phyloP scores from a whole-genome alignment of 2,329 filamentous ascomycete genomes.

The Neofusicoccum sp. region DNA sequence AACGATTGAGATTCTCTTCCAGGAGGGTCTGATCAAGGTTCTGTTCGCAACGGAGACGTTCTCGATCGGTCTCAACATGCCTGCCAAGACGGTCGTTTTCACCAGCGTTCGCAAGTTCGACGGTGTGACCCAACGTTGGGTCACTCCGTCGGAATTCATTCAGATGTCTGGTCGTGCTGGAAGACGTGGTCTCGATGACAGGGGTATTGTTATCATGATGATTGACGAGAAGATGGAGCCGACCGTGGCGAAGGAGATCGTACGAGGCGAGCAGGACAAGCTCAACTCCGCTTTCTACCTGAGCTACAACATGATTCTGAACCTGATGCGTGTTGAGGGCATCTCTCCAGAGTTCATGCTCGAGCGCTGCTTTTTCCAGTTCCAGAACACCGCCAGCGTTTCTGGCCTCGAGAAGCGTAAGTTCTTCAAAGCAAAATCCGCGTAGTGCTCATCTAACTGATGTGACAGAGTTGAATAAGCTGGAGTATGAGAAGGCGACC shows the following conservation, averaged over 20 bases:
- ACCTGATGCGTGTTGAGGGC: slow-evolving; percentile 95
- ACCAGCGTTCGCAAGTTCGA: slow-evolving; percentile 96
- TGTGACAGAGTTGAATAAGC: slow-evolving; percentile 66
- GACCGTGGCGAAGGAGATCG: slow-evolving; percentile 88
- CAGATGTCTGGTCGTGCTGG: slow-evolving; percentile 98
- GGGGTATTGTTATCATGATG: slow-evolving; percentile 99
- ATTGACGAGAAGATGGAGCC: slow-evolving; percentile 96
- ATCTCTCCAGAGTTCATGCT: slow-evolving; percentile 99
- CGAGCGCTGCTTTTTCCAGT: slow-evolving; percentile 97
- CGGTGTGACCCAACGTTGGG: slow-evolving; percentile 75
- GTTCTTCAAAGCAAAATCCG: slow-evolving; percentile 17
- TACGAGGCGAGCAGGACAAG: slow-evolving; percentile 94
- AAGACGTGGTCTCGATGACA: slow-evolving; percentile 93
- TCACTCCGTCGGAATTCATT: slow-evolving; percentile 94
- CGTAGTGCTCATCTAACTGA: slow-evolving; percentile 5
- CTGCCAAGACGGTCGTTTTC: slow-evolving; percentile 98
- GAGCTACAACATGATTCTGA: slow-evolving; percentile 99
- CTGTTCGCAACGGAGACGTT: slow-evolving; percentile 98
- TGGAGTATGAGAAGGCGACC: slow-evolving; percentile 74
- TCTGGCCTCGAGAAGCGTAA: slow-evolving; percentile 73
- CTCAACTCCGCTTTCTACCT: slow-evolving; percentile 97
- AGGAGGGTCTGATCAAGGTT: slow-evolving; percentile 96
- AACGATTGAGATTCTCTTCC: slow-evolving; percentile 98
- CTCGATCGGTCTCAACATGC: slow-evolving; percentile 98
- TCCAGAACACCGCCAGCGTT: slow-evolving; percentile 91